phyloP scores from a whole-genome alignment of 768 basidiomycete species.

The Hericium rajendrae region DNA sequence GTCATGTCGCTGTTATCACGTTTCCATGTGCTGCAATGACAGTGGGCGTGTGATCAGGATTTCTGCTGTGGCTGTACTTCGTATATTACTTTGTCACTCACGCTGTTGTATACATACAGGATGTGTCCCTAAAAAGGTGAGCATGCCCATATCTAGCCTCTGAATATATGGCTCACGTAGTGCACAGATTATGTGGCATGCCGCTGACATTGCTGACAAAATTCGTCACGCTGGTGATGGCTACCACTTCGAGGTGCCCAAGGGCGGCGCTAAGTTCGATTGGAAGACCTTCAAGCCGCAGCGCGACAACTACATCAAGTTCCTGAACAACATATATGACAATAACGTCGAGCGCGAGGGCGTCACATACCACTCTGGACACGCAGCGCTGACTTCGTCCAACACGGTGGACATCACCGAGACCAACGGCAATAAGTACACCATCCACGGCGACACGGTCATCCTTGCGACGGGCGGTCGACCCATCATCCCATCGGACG shows the following conservation, averaged over 20 bases:
- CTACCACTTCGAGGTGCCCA: constrained; percentile 50
- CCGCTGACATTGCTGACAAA: constrained; percentile 83
- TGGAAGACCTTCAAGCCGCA: constrained; percentile 90
- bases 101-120: constrained; percentile 31
- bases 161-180: background rate
- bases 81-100: too few relatives aligned
- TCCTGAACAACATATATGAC: constrained; percentile 87
- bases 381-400: constrained; percentile 60
- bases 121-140: constrained; percentile 94
- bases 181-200: constrained; percentile 92
- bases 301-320: constrained; percentile 90
- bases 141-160: constrained; percentile 5
- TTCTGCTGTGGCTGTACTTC: too few relatives aligned
- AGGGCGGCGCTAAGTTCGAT: constrained; percentile 51
- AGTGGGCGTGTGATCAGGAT: too few relatives aligned
- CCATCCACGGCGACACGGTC: constrained; percentile 67
- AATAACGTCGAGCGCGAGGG: constrained; percentile 79
- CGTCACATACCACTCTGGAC: constrained; percentile 81
- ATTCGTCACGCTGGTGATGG: constrained; percentile 63
- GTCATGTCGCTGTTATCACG: too few relatives aligned
- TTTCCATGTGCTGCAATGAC: too few relatives aligned
- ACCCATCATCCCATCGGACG: constrained; percentile 71
- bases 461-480: constrained; percentile 81
- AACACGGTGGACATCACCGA: constrained; percentile 65
- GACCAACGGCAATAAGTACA: constrained; percentile 60